Percentiles rank a stretch among this genome's conserved stretches.
phyloP scores from a whole-genome alignment of 192 early-diverging fungal genomes.

The Backusella tuberculispora region DNA sequence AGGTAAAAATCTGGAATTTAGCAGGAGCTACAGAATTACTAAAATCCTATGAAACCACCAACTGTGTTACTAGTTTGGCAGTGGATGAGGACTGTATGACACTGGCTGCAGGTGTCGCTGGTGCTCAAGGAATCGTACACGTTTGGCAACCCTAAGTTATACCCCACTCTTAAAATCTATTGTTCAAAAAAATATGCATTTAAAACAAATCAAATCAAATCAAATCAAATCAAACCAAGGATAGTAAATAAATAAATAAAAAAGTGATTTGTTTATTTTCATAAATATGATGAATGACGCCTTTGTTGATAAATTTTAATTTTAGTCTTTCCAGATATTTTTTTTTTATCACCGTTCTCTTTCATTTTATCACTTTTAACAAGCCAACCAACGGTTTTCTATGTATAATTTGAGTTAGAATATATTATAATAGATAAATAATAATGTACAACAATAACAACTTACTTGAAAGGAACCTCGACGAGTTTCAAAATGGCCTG shows the following conservation, averaged over 20 bases:
- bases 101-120: slow-evolving; percentile 33
- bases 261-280: not conserved
- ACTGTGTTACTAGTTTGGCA: slow-evolving; percentile 24
- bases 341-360: not conserved
- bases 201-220: not conserved
- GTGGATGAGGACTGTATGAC: slow-evolving; percentile 26
- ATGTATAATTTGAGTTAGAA: not conserved
- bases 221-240: no score
- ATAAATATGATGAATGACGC: not conserved
- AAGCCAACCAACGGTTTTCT: not conserved
- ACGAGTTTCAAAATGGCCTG: not conserved
- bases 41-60: slow-evolving; percentile 21
- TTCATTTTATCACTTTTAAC: not conserved
- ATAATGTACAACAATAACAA: not conserved
- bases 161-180: no score
- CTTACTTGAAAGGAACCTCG: slow-evolving; percentile 4
- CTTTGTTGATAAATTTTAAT: not conserved
- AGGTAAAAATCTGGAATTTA: slow-evolving; percentile 34
- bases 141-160: slow-evolving; percentile 25
- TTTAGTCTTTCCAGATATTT: not conserved
- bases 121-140: slow-evolving; percentile 30
- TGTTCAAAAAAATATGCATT: not conserved
- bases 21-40: not conserved
- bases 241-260: not conserved
- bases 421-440: not conserved